Evolutionary conservation across 2,329 filamentous ascomycete species (phyloP).

Genomic region (Fonsecaea multimorphosa): DNA sequence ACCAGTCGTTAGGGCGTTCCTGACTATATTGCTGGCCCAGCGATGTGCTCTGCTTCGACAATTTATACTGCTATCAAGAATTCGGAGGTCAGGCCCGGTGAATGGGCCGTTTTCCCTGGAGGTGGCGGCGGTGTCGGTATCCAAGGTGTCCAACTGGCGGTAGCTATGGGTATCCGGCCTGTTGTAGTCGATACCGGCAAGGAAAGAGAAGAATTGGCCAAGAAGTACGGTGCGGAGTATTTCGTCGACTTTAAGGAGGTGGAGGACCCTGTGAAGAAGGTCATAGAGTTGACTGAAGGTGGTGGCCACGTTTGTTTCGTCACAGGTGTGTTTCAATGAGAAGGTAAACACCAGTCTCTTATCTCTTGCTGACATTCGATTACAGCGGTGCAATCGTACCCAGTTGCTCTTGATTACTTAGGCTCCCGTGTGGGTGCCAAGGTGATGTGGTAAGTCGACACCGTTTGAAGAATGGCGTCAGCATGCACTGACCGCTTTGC

Average conservation of each 20-base stretch:
- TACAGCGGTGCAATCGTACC: conserved; percentile 48
- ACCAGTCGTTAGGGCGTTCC: conserved; percentile 16
- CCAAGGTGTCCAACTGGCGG: conserved; percentile 62
- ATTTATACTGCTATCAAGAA: conserved; percentile 64
- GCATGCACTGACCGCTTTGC: no score
- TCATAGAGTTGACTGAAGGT: conserved; percentile 53
- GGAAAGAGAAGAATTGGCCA: conserved; percentile 53
- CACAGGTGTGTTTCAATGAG: no score
- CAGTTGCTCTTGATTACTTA: conserved; percentile 50
- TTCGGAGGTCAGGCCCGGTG: conserved; percentile 56
- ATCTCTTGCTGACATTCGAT: no score
- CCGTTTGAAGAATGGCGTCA: no score
- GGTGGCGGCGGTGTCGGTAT: conserved; percentile 64
- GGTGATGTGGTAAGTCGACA: conserved; percentile 40
- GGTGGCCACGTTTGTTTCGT: conserved; percentile 57
- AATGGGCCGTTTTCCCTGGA: conserved; percentile 63
- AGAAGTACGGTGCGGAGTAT: conserved; percentile 60
- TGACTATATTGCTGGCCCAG: conserved; percentile 63
- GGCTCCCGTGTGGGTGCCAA: conserved; percentile 56
- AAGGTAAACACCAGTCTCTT: no score
- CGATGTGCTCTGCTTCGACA: conserved; percentile 66
- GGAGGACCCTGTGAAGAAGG: conserved; percentile 46
- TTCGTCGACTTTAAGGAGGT: conserved; percentile 62
- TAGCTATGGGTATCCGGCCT: conserved; percentile 62
- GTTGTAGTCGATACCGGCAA: conserved; percentile 62